Evolutionary conservation across 495 filamentous ascomycete species (phyloP).

Genomic region (Lophium mytilinum): DNA sequence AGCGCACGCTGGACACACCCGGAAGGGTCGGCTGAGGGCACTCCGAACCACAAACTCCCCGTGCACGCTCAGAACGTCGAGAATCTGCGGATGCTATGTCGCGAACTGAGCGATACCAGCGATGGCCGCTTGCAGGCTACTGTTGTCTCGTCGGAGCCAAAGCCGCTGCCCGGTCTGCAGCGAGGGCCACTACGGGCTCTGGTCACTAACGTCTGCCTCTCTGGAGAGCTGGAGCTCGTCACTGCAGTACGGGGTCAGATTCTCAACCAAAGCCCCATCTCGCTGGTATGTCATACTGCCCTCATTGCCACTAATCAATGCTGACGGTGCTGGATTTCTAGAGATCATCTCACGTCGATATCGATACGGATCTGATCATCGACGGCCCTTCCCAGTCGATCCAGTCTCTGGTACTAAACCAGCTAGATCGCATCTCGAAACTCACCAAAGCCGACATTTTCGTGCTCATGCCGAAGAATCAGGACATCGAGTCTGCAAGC

Average conservation of each 20-base stretch:
- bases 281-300: slow-evolving; percentile 55
- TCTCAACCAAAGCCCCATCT: slow-evolving; percentile 76
- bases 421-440: slow-evolving; percentile 71
- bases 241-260: slow-evolving; percentile 77
- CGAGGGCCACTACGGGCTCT: slow-evolving; percentile 57
- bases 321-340: slow-evolving; percentile 34
- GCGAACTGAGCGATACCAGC: slow-evolving; percentile 63
- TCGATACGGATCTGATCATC: slow-evolving; percentile 80
- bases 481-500: slow-evolving; percentile 42
- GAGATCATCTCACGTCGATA: slow-evolving; percentile 86
- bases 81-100: slow-evolving; percentile 65
- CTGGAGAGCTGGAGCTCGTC: slow-evolving; percentile 72
- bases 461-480: slow-evolving; percentile 69
- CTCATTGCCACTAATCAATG: background rate
- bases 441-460: slow-evolving; percentile 96
- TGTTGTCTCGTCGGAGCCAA: slow-evolving; percentile 74
- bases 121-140: slow-evolving; percentile 67
- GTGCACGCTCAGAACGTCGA: slow-evolving; percentile 80
- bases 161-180: slow-evolving; percentile 58
- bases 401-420: slow-evolving; percentile 64
- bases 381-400: slow-evolving; percentile 57
- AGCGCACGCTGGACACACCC: slow-evolving; percentile 87
- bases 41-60: slow-evolving; percentile 75
- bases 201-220: slow-evolving; percentile 84
- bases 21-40: slow-evolving; percentile 72